These are phyloP conservation scores for Protomyces arabidopsidicola DNA, from an alignment of 1,139 yeast species.

Conservation along the genomic window DNA sequence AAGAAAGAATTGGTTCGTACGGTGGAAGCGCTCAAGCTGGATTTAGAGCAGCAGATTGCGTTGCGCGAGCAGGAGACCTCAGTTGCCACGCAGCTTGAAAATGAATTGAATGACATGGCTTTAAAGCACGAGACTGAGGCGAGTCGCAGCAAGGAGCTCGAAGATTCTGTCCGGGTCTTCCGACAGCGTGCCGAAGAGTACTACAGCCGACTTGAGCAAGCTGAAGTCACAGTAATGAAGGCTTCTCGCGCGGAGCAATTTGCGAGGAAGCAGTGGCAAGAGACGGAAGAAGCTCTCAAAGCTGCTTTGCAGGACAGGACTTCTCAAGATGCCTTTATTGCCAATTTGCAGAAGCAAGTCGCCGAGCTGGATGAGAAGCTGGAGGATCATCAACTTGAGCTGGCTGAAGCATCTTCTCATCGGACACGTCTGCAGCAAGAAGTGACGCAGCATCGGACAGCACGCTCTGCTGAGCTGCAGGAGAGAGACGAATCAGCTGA, in stretches of 20 bases:
- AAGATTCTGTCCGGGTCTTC: constrained; percentile 56
- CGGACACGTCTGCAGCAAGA: constrained; percentile 49
- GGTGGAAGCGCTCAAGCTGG: not conserved
- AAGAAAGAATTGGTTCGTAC: constrained; percentile 3
- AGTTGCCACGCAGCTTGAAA: constrained; percentile 10
- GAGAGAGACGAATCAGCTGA: constrained; percentile 26
- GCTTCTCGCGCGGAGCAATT: constrained; percentile 59
- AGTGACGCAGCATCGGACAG: constrained; percentile 37
- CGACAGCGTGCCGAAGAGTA: constrained; percentile 72
- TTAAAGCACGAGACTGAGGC: constrained; percentile 53
- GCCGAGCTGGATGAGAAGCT: constrained; percentile 55
- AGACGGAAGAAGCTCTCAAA: constrained; percentile 51
- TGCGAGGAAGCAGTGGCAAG: constrained; percentile 54
- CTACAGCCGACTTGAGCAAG: constrained; percentile 65
- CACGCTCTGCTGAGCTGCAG: constrained; percentile 18
- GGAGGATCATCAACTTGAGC: constrained; percentile 56
- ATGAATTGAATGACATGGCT: constrained; percentile 35
- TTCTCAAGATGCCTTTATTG: constrained; percentile 44
- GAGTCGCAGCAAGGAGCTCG: constrained; percentile 52
- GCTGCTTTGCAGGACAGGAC: constrained; percentile 57
- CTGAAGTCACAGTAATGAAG: constrained; percentile 66
- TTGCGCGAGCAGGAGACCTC: constrained; percentile 3
- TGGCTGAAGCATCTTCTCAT: constrained; percentile 50
- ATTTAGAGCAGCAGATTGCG: constrained; percentile 9
- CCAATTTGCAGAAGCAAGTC: constrained; percentile 53